These are phyloP conservation scores for Thelephora terrestris DNA, from an alignment of 1,284 basidiomycete species.

Conservation along the genomic window DNA sequence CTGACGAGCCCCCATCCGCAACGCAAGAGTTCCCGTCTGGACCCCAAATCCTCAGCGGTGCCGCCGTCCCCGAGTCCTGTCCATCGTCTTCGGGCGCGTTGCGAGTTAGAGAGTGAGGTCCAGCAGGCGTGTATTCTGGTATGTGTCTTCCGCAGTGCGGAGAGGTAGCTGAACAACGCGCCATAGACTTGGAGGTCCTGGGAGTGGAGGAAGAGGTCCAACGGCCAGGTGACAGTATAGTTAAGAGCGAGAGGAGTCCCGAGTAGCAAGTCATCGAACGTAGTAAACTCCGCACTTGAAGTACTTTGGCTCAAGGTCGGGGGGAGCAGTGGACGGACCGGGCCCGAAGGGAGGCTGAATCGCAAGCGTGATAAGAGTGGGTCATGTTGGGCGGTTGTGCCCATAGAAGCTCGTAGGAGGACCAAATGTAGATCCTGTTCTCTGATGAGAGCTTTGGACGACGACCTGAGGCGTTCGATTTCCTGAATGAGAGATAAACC, in stretches of 20 bases:
- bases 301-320: conserved; percentile 18
- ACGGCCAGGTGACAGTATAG: conserved; percentile 72
- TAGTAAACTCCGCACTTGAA: conserved; percentile 28
- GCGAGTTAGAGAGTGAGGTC: conserved; percentile 74
- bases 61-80: conserved; percentile 84
- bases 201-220: conserved; percentile 80
- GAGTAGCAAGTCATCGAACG: conserved; percentile 67
- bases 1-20: conserved; percentile 79
- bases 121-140: conserved; percentile 71
- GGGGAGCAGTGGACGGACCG: conserved; percentile 68
- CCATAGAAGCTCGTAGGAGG: conserved; percentile 71
- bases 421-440: conserved; percentile 82
- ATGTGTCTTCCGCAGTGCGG: conserved; percentile 76
- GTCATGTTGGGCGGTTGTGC: conserved; percentile 78
- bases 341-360: conserved; percentile 69
- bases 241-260: conserved; percentile 67
- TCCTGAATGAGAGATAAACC: conserved; percentile 72
- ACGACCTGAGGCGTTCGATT: conserved; percentile 68
- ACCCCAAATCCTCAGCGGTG: conserved; percentile 55
- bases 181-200: conserved; percentile 68
- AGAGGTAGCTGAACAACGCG: conserved; percentile 73
- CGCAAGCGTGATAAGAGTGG: conserved; percentile 57
- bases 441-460: conserved; percentile 65
- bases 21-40: conserved; percentile 54
- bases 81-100: conserved; percentile 73